Conservation (phyloP, 1,284 basidiomycete genomes). For the Marasmius sp. region DNA sequence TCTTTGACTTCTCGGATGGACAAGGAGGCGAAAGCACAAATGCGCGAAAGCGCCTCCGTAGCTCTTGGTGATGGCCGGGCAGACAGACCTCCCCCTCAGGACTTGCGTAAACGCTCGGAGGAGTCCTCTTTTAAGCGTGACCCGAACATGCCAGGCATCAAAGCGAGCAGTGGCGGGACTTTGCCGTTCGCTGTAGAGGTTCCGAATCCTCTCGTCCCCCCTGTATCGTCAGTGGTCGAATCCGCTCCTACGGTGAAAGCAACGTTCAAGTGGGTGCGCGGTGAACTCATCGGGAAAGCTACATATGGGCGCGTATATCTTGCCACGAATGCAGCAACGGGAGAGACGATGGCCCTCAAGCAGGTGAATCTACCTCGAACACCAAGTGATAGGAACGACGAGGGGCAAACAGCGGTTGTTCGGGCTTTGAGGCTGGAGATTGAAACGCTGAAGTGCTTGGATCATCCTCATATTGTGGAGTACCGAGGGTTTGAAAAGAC, state of each 20-base stretch:
- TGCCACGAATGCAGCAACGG: constrained; percentile 97
- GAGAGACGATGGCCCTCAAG: constrained; percentile 99
- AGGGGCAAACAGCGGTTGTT: constrained; percentile 59
- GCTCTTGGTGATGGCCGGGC: too few relatives aligned
- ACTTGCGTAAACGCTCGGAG: too few relatives aligned
- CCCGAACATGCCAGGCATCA: too few relatives aligned
- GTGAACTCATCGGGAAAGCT: constrained; percentile 95
- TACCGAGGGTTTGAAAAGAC: constrained; percentile 85
- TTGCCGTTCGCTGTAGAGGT: too few relatives aligned
- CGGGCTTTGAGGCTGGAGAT: constrained; percentile 62
- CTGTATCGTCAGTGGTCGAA: not conserved
- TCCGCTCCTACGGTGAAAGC: constrained; percentile 32
- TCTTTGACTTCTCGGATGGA: too few relatives aligned
- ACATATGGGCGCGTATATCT: constrained; percentile 97
- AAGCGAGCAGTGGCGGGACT: too few relatives aligned
- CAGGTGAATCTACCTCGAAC: constrained; percentile 71
- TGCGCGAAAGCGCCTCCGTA: too few relatives aligned
- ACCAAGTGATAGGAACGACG: not conserved
- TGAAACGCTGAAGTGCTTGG: constrained; percentile 78
- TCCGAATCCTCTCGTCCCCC: too few relatives aligned
- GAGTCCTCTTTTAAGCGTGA: too few relatives aligned
- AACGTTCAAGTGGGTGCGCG: constrained; percentile 98
- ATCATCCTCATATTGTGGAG: constrained; percentile 83
- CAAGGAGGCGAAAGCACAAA: too few relatives aligned
- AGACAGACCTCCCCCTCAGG: too few relatives aligned